These are phyloP conservation scores for Elongisporangium senticosum DNA, from an alignment of 352 stramenopile species.

Conservation along the genomic window DNA sequence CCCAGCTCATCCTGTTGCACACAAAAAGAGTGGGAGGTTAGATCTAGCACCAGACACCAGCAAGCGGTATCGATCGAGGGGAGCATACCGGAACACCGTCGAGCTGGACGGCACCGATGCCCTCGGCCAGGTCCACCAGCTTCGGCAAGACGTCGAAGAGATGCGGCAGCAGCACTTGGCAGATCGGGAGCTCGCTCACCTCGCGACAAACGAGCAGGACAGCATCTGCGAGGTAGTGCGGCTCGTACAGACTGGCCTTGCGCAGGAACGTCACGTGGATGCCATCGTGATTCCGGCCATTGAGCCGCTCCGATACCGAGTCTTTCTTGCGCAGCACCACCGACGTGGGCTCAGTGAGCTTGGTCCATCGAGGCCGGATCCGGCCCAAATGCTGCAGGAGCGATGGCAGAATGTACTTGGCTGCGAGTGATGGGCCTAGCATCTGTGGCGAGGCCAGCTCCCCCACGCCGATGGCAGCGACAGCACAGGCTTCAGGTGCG, in stretches of 20 bases:
- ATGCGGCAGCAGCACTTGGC: constrained; percentile 39
- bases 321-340: constrained; percentile 27
- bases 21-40: not conserved
- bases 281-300: constrained; percentile 26
- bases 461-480: constrained; percentile 38
- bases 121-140: constrained; percentile 50
- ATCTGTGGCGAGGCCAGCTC: constrained; percentile 47
- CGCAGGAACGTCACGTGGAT: constrained; percentile 64
- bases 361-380: constrained; percentile 48
- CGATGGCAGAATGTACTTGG: constrained; percentile 54
- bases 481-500: constrained; percentile 28
- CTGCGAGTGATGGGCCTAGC: constrained; percentile 46
- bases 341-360: constrained; percentile 34
- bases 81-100: constrained; percentile 62
- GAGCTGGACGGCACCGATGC: constrained; percentile 53
- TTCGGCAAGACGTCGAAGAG: constrained; percentile 56
- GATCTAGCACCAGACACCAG: not conserved
- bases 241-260: constrained; percentile 57
- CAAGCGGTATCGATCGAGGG: not conserved
- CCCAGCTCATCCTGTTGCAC: constrained; percentile 48
- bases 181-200: constrained; percentile 40
- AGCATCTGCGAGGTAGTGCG: constrained; percentile 60
- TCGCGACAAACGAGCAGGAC: constrained; percentile 61
- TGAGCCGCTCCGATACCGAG: constrained; percentile 10
- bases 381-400: constrained; percentile 54